Conservation (phyloP, 768 basidiomycete genomes). For the Jaapia argillacea region DNA sequence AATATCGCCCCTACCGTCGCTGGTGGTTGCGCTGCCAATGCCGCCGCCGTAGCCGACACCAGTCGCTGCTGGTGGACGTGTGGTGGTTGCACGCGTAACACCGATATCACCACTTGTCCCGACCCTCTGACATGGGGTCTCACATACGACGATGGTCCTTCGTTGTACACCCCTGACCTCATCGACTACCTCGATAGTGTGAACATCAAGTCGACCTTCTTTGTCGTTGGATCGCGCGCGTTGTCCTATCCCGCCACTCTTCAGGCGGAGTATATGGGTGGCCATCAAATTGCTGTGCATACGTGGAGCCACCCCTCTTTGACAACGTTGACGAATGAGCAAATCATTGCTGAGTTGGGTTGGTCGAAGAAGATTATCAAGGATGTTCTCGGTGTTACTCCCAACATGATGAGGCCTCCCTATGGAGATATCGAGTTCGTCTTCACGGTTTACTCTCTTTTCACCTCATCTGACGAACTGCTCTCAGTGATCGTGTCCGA, state of each 20-base stretch:
- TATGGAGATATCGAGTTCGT: constrained; percentile 71
- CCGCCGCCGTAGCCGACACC: constrained; percentile 34
- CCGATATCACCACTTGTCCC: constrained; percentile 72
- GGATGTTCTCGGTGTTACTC: constrained; percentile 71
- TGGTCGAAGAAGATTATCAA: constrained; percentile 83
- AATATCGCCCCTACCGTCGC: constrained; percentile 31
- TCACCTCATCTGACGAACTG: constrained; percentile 1
- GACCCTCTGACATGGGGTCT: constrained; percentile 47
- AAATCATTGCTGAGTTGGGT: constrained; percentile 81
- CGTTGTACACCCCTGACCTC: constrained; percentile 65
- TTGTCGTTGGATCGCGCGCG: constrained; percentile 74
- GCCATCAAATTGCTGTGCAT: constrained; percentile 71
- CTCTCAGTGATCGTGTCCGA: constrained; percentile 70
- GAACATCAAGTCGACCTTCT: constrained; percentile 76
- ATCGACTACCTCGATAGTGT: constrained; percentile 56
- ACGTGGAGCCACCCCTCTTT: constrained; percentile 67
- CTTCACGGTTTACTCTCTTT: background rate
- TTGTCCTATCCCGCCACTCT: constrained; percentile 61
- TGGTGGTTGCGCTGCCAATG: constrained; percentile 47
- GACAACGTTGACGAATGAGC: constrained; percentile 67
- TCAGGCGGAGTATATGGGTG: constrained; percentile 65
- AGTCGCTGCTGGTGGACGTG: constrained; percentile 77
- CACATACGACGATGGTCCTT: constrained; percentile 75
- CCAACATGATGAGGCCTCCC: constrained; percentile 73
- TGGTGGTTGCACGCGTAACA: constrained; percentile 53